Evolutionary conservation across 768 basidiomycete genomes (phyloP).

Genomic region (Pulveroboletus sp.): DNA sequence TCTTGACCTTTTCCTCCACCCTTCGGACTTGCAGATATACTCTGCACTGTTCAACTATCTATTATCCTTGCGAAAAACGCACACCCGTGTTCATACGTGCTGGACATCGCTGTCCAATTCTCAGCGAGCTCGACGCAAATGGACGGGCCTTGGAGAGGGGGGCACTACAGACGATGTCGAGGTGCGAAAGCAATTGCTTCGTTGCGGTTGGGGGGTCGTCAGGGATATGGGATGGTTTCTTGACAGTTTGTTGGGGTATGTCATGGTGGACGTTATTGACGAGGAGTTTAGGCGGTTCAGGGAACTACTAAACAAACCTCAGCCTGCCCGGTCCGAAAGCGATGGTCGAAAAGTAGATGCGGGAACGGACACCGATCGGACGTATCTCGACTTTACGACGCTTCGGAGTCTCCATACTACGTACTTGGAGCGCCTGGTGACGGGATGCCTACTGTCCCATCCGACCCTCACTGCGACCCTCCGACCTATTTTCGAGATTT

Average conservation of each 20-base stretch:
- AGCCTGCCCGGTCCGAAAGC: constrained; percentile 19
- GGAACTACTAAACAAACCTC: constrained; percentile 41
- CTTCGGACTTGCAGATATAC: constrained; percentile 69
- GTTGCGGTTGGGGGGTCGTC: constrained; percentile 84
- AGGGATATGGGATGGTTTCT: constrained; percentile 91
- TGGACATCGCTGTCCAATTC: constrained; percentile 85
- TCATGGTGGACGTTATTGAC: constrained; percentile 88
- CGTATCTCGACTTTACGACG: constrained; percentile 77
- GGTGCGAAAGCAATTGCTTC: constrained; percentile 56
- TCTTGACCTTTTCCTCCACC: constrained; percentile 81
- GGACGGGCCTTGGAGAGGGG: constrained; percentile 86
- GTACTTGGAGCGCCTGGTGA: constrained; percentile 74
- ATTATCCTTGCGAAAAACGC: constrained; percentile 78
- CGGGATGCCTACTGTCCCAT: constrained; percentile 76
- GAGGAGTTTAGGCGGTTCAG: constrained; percentile 74
- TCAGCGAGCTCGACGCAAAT: constrained; percentile 76
- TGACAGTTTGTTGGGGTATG: constrained; percentile 75
- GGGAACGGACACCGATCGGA: constrained; percentile 19
- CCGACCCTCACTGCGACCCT: constrained; percentile 55
- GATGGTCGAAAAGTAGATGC: constrained; percentile 17
- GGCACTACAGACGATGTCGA: constrained; percentile 70
- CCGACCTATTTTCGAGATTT: constrained; percentile 72
- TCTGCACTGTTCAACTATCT: constrained; percentile 77
- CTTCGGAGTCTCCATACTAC: constrained; percentile 76
- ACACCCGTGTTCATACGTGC: constrained; percentile 70